phyloP scores from a whole-genome alignment of 2,329 filamentous ascomycete genomes.

The Aspergillus fischeri region DNA sequence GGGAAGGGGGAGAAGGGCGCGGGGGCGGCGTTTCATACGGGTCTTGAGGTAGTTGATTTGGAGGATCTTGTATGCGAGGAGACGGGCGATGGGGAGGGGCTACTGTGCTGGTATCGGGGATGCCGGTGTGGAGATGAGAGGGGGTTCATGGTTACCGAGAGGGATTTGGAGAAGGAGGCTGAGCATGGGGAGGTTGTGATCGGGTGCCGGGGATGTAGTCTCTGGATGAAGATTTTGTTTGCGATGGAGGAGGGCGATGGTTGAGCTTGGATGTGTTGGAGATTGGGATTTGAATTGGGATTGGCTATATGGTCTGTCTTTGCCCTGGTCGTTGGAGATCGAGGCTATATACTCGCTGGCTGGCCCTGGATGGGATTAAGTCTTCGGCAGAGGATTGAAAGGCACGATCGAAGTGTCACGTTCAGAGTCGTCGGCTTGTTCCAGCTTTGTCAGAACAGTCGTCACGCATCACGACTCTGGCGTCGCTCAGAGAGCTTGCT shows the following conservation, averaged over 20 bases:
- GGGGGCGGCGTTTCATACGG: constrained; percentile 43
- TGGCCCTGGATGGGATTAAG: not conserved
- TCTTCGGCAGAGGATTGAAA: too few species aligned
- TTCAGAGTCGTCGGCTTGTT: not conserved
- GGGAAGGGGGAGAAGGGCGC: constrained; percentile 22
- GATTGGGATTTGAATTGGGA: not conserved
- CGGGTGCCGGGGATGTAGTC: constrained; percentile 60
- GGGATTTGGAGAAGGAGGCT: constrained; percentile 49
- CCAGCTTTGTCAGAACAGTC: not conserved
- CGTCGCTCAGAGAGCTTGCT: not conserved
- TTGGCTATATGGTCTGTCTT: not conserved
- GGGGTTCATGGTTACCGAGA: constrained; percentile 53
- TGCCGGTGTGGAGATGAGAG: constrained; percentile 58
- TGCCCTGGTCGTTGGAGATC: not conserved
- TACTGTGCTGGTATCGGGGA: constrained; percentile 50
- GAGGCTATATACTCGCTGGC: not conserved
- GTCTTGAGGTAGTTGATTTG: constrained; percentile 56
- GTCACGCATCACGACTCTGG: not conserved
- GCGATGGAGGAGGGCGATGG: constrained; percentile 43
- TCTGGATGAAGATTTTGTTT: constrained; percentile 60
- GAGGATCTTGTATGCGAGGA: constrained; percentile 50
- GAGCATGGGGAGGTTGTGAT: constrained; percentile 54
- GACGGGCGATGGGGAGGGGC: constrained; percentile 27
- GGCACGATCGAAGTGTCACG: too few species aligned
- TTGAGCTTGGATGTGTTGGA: not conserved